These are phyloP conservation scores for Beta corolliflora DNA, from an alignment of 179 eudicot species.

Conservation along the genomic window DNA sequence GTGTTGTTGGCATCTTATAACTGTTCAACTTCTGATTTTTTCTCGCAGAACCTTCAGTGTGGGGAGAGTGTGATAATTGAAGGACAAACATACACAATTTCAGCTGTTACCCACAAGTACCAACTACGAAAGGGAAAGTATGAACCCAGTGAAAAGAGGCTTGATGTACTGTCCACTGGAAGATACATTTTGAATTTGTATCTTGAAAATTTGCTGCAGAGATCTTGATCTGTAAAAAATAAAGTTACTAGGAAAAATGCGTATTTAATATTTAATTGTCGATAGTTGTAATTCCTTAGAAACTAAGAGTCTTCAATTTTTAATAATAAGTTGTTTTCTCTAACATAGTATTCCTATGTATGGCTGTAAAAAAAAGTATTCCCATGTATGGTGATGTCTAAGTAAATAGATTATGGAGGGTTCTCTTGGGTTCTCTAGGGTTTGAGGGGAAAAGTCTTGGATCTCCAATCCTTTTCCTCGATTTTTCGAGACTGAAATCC, in stretches of 20 bases:
- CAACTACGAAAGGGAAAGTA: conserved; percentile 89
- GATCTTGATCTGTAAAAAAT: conserved; percentile 43
- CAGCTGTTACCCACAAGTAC: conserved; percentile 83
- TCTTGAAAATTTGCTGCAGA: conserved; percentile 62
- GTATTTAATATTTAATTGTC: background rate
- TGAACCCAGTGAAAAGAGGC: conserved; percentile 81
- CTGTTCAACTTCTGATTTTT: background rate
- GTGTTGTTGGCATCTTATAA: background rate
- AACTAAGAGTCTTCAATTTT: background rate
- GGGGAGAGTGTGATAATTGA: conserved; percentile 94
- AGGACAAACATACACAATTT: conserved; percentile 81
- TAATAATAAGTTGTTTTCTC: background rate
- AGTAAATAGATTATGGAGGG: too few species aligned
- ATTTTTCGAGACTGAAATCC: too few species aligned
- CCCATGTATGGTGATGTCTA: too few species aligned
- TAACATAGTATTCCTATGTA: background rate
- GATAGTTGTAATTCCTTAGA: background rate
- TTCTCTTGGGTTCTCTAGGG: too few species aligned
- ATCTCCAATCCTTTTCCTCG: too few species aligned
- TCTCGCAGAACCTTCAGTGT: conserved; percentile 74
- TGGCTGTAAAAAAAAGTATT: background rate
- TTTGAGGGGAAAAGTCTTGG: too few species aligned
- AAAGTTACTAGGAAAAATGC: background rate
- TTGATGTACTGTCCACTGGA: conserved; percentile 76
- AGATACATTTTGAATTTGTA: conserved; percentile 86